Percentiles rank a stretch among this genome's conserved stretches.
Evolutionary conservation across 2,329 filamentous ascomycete genomes (phyloP).

Genomic region (Aquanectria penicillioides): DNA sequence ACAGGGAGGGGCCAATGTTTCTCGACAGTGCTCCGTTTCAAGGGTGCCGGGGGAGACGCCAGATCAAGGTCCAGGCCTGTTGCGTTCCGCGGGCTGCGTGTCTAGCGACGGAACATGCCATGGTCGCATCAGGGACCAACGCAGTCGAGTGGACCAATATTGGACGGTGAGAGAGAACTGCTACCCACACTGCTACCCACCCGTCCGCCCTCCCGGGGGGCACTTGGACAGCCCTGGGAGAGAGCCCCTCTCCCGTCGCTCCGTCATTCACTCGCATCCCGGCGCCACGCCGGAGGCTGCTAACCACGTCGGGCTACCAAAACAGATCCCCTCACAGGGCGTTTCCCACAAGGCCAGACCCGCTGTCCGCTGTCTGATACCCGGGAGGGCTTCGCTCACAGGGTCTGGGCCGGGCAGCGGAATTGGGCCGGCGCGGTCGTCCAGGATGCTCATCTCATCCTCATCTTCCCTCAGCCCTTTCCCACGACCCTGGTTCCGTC

Average conservation of each 20-base stretch:
- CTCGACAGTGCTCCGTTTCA: constrained; percentile 5
- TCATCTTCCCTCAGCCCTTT: constrained; percentile 3
- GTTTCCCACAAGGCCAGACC: neutral
- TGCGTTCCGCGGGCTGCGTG: constrained; percentile 8
- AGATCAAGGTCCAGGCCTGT: constrained; percentile 29
- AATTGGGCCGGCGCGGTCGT: constrained; percentile 25
- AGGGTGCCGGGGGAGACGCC: constrained; percentile 19
- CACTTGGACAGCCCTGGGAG: too few relatives aligned
- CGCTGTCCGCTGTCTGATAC: neutral
- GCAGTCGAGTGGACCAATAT: constrained; percentile 26
- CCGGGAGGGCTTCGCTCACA: neutral
- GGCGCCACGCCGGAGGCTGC: constrained; percentile 13
- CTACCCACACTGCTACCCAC: neutral
- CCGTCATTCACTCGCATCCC: too few relatives aligned
- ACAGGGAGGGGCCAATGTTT: neutral
- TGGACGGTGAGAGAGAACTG: neutral
- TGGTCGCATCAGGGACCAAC: constrained; percentile 20
- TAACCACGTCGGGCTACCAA: constrained; percentile 2
- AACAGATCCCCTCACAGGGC: neutral
- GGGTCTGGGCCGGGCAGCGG: constrained; percentile 18
- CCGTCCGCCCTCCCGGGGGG: too few relatives aligned
- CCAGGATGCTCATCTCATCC: constrained; percentile 18
- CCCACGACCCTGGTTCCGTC: too few relatives aligned
- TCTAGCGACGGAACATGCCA: constrained; percentile 27
- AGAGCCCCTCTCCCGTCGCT: too few relatives aligned